Conservation (phyloP, 2,329 filamentous ascomycete genomes). For the Dryadomyces quercus-mongolicae region DNA sequence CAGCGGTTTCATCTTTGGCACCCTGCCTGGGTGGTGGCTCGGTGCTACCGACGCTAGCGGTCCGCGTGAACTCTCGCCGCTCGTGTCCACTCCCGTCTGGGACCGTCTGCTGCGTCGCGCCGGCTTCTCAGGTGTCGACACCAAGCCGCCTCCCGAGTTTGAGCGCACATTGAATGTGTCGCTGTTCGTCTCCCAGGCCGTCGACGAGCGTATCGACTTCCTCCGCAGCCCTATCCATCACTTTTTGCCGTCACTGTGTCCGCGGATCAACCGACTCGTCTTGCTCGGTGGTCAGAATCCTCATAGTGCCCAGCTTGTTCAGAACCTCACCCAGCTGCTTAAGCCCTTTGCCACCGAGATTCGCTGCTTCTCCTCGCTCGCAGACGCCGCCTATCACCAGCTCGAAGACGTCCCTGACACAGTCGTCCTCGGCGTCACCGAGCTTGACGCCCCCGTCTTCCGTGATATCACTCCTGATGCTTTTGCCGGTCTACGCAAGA, state of each 20-base stretch:
- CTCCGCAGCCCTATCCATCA: neutral
- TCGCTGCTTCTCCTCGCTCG: neutral
- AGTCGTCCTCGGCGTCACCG: conserved; percentile 7
- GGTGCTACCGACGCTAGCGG: conserved; percentile 9
- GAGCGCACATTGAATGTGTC: neutral
- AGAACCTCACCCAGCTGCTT: no score
- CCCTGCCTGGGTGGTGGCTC: conserved; percentile 14
- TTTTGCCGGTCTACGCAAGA: neutral
- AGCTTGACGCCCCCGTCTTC: conserved; percentile 13
- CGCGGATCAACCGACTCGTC: neutral
- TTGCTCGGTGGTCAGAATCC: neutral
- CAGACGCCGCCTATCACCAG: neutral
- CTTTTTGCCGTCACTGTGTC: no score
- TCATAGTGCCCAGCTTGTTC: no score
- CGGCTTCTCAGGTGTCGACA: conserved; percentile 16
- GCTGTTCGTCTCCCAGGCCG: conserved; percentile 10
- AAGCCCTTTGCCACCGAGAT: neutral
- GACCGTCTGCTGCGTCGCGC: conserved; percentile 11
- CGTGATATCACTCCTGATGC: neutral
- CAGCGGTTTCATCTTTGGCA: conserved; percentile 2
- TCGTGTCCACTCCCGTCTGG: conserved; percentile 11
- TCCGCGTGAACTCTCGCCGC: conserved; percentile 5
- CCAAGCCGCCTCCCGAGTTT: neutral
- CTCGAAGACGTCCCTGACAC: neutral
- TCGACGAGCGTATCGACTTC: neutral